Conservation (phyloP, 2,329 filamentous ascomycete genomes). For the Trichoderma sp. region DNA sequence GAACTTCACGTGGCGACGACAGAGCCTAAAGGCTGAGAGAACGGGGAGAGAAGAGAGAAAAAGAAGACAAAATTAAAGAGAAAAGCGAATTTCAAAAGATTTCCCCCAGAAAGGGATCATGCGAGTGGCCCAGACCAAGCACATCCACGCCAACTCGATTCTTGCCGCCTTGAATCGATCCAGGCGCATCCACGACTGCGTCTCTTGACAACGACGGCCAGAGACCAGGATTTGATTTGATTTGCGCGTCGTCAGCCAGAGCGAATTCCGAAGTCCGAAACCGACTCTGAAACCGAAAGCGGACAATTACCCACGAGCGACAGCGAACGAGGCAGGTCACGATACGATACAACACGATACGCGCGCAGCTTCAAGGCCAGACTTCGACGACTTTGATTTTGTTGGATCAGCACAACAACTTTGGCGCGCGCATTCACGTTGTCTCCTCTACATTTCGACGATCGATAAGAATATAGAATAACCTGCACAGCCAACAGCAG, state of each 20-base stretch:
- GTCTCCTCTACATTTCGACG: neutral
- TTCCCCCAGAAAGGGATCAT: constrained; percentile 1
- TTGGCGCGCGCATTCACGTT: neutral
- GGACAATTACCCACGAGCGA: neutral
- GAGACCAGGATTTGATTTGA: neutral
- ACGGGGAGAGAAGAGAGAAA: neutral
- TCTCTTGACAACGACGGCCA: constrained; percentile 5
- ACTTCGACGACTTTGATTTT: neutral
- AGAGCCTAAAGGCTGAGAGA: neutral
- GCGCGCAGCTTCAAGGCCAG: neutral
- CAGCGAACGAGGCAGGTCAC: neutral
- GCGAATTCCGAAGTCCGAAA: neutral
- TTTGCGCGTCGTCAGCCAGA: neutral
- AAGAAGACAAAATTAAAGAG: neutral
- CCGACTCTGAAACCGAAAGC: neutral
- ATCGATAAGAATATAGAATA: neutral
- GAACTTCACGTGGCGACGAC: neutral
- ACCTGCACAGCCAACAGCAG: neutral
- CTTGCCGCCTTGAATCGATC: constrained; percentile 13
- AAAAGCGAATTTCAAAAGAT: neutral
- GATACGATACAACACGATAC: neutral
- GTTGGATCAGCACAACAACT: neutral
- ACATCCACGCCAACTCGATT: neutral
- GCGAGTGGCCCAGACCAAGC: constrained; percentile 5
- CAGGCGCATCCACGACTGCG: constrained; percentile 18